These are phyloP conservation scores for Vitis riparia DNA, from an alignment of 164 flowering plant species.

Conservation along the genomic window DNA sequence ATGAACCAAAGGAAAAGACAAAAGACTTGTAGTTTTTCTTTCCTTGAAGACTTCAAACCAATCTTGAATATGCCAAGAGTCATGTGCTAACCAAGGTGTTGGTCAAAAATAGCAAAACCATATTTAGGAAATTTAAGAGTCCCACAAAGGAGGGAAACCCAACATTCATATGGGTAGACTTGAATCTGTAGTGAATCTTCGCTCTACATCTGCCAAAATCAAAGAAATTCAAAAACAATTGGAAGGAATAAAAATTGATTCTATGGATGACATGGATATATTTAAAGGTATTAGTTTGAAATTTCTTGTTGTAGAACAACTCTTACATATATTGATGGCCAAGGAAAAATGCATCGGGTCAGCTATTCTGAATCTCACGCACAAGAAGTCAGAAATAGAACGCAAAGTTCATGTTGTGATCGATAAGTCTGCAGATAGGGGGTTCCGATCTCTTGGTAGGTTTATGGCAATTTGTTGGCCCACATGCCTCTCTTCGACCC, in stretches of 20 bases:
- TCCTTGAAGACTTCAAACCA: too few relatives aligned
- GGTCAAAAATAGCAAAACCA: too few relatives aligned
- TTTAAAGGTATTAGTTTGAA: slow-evolving; percentile 80
- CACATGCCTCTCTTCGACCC: slow-evolving; percentile 71
- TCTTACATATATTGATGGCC: slow-evolving; percentile 52
- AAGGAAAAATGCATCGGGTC: slow-evolving; percentile 65
- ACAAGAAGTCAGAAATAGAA: slow-evolving; percentile 76
- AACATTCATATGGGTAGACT: slow-evolving; percentile 58
- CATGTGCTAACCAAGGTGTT: too few relatives aligned
- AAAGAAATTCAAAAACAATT: slow-evolving; percentile 54
- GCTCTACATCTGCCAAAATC: slow-evolving; percentile 43
- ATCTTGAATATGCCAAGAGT: too few relatives aligned
- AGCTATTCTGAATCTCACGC: slow-evolving; percentile 79
- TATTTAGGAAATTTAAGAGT: too few relatives aligned
- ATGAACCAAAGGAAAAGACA: too few relatives aligned
- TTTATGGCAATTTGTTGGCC: slow-evolving; percentile 63
- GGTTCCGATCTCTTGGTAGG: slow-evolving; percentile 79
- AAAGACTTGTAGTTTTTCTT: too few relatives aligned
- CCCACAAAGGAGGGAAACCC: too few relatives aligned
- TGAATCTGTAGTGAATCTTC: slow-evolving; percentile 55
- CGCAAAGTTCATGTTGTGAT: slow-evolving; percentile 77
- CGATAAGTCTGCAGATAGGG: slow-evolving; percentile 86
- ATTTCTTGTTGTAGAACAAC: slow-evolving; percentile 65
- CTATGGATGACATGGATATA: slow-evolving; percentile 84
- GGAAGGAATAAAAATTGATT: slow-evolving; percentile 54